Percentiles rank a stretch among this genome's conserved stretches.
These are phyloP conservation scores for Saccharomycopsis fodiens DNA, from an alignment of 805 yeast species.

Conservation along the genomic window DNA sequence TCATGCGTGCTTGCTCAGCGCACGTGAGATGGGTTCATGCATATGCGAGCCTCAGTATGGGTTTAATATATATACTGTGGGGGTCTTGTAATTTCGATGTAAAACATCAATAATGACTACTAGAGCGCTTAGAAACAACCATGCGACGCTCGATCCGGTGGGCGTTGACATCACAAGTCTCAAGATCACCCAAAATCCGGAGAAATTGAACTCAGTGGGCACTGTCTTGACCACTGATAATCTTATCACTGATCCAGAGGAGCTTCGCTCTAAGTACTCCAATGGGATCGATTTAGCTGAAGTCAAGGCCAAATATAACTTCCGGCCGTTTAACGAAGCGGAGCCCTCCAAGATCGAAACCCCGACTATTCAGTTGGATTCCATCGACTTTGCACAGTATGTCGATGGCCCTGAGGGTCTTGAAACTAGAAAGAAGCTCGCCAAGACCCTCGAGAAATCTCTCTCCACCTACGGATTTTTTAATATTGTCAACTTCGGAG, in stretches of 20 bases:
- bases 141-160: not conserved
- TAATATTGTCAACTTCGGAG: slow-evolving; percentile 22
- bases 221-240: slow-evolving; percentile 2
- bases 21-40: not conserved
- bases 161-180: slow-evolving; percentile 1
- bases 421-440: slow-evolving; percentile 28
- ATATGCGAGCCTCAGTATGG: not conserved
- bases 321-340: slow-evolving; percentile 28
- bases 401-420: slow-evolving; percentile 31
- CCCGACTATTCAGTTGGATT: slow-evolving; percentile 23
- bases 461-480: slow-evolving; percentile 38
- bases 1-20: not conserved
- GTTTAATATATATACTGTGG: not conserved
- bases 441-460: slow-evolving; percentile 32
- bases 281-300: slow-evolving; percentile 2
- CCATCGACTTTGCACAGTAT: slow-evolving; percentile 32
- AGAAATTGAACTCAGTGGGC: slow-evolving; percentile 3
- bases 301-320: slow-evolving; percentile 24
- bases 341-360: slow-evolving; percentile 20
- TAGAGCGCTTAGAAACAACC: not conserved
- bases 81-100: not conserved
- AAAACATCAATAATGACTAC: not conserved
- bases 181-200: slow-evolving; percentile 5
- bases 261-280: not conserved
- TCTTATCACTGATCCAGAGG: slow-evolving; percentile 2